Percentiles rank a stretch among this genome's conserved stretches.
Conservation (phyloP, 2,329 filamentous ascomycete species). For the Trichothecium roseum region DNA sequence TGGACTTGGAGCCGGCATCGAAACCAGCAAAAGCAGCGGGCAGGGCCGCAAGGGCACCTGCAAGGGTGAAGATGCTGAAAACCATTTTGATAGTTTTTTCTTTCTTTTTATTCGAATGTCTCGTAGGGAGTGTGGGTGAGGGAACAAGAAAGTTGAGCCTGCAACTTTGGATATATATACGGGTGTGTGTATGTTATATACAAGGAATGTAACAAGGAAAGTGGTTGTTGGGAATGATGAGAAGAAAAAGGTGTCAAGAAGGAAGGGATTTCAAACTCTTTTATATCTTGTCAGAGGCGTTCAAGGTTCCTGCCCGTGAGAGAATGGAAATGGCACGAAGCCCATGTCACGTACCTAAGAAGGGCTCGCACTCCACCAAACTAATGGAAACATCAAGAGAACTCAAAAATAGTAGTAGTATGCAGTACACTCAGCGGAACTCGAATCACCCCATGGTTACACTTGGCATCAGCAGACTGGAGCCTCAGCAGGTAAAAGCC, state of each 20-base stretch:
- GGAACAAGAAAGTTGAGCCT: conserved; percentile 1
- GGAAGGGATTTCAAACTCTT: not conserved
- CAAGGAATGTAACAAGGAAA: too few species aligned
- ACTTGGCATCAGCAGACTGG: too few species aligned
- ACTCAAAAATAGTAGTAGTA: too few species aligned
- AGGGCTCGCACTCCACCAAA: too few species aligned
- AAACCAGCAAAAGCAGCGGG: conserved; percentile 29
- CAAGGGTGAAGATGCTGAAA: conserved; percentile 4
- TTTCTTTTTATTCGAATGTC: not conserved
- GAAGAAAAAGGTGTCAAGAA: not conserved
- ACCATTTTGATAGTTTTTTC: not conserved
- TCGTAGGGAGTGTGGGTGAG: not conserved
- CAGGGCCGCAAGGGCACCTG: conserved; percentile 12
- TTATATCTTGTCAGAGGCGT: too few species aligned
- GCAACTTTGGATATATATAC: conserved; percentile 1
- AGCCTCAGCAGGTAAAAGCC: too few species aligned
- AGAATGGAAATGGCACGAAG: not conserved
- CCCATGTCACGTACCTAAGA: too few species aligned
- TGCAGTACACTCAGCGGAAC: too few species aligned
- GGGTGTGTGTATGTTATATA: not conserved
- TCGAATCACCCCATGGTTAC: too few species aligned
- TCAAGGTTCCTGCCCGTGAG: not conserved
- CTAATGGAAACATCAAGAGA: too few species aligned
- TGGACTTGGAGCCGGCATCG: conserved; percentile 31
- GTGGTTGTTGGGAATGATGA: not conserved